phyloP scores from a whole-genome alignment of 352 stramenopile species.

The Globisporangium polare region DNA sequence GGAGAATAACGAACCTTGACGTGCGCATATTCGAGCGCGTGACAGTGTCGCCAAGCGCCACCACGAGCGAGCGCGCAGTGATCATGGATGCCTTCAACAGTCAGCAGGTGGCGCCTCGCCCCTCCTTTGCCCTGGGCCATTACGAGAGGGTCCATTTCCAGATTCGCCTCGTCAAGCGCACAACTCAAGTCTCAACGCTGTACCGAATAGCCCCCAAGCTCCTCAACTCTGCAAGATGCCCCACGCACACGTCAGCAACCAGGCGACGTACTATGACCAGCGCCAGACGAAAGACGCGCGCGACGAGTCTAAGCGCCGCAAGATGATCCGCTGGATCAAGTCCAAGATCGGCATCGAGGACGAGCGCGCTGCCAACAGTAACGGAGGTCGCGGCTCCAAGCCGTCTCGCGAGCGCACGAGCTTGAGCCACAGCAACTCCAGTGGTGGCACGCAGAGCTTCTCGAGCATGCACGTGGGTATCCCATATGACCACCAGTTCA shows the following conservation, averaged over 20 bases:
- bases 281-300: conserved; percentile 25
- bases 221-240: no score
- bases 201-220: no score
- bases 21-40: neutral
- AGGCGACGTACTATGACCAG: conserved; percentile 31
- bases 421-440: no score
- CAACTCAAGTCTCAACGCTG: no score
- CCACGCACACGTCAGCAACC: no score
- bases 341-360: conserved; percentile 36
- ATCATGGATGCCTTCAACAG: neutral
- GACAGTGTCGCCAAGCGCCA: conserved; percentile 5
- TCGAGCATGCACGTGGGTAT: conserved; percentile 1
- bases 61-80: neutral
- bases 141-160: conserved; percentile 1
- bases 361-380: neutral
- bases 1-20: conserved; percentile 1
- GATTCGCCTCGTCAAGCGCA: no score
- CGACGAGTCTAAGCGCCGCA: conserved; percentile 57
- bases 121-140: neutral
- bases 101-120: neutral
- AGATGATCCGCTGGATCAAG: conserved; percentile 65
- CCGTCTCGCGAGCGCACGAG: conserved; percentile 7
- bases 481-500: neutral
- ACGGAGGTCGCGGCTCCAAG: no score
- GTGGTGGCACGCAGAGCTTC: neutral